Evolutionary conservation across 2,329 filamentous ascomycete genomes (phyloP).

Genomic region (Capronia coronata): DNA sequence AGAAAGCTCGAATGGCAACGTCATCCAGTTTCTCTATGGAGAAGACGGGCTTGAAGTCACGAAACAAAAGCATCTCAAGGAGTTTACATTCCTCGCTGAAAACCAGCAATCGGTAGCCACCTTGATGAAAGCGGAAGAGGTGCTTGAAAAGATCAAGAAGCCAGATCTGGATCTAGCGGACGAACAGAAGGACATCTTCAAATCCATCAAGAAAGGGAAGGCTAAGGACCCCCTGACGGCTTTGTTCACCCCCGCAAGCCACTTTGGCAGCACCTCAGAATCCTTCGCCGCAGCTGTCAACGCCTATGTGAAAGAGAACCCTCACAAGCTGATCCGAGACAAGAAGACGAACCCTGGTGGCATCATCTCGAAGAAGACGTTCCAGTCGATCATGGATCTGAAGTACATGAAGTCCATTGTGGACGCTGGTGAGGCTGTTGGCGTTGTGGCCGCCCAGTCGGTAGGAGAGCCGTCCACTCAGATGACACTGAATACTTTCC

Average conservation of each 20-base stretch:
- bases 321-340: constrained; percentile 52
- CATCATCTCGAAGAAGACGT: constrained; percentile 61
- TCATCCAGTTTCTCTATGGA: constrained; percentile 93
- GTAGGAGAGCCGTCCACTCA: constrained; percentile 96
- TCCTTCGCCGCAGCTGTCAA: constrained; percentile 67
- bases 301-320: constrained; percentile 73
- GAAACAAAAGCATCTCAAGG: constrained; percentile 82
- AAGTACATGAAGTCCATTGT: constrained; percentile 90
- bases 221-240: constrained; percentile 69
- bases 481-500: constrained; percentile 99
- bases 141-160: constrained; percentile 13
- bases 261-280: constrained; percentile 83
- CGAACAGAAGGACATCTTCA: constrained; percentile 55
- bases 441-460: constrained; percentile 93
- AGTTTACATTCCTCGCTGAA: constrained; percentile 83
- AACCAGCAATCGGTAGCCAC: constrained; percentile 77
- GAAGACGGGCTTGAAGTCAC: constrained; percentile 93
- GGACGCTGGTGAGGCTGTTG: constrained; percentile 92
- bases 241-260: constrained; percentile 66
- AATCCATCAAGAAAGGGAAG: constrained; percentile 50
- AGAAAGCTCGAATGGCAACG: constrained; percentile 76
- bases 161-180: constrained; percentile 13
- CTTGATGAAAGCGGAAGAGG: constrained; percentile 61
- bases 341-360: constrained; percentile 49
- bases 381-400: constrained; percentile 76